Evolutionary conservation across 441 rosid species (phyloP).

Genomic region (Corymbia citriodora): DNA sequence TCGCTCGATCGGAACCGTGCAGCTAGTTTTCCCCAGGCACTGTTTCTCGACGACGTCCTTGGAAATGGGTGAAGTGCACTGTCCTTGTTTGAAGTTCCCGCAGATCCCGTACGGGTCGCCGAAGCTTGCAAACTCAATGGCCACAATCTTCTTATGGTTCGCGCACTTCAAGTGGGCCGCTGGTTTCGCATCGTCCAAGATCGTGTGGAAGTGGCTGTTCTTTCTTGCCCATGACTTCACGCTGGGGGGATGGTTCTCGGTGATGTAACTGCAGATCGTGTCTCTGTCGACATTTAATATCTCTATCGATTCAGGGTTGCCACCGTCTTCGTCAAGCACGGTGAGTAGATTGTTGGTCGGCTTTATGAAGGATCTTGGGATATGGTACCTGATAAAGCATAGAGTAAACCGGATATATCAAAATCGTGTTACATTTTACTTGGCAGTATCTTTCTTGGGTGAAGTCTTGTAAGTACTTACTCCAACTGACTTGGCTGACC

Average conservation of each 20-base stretch:
- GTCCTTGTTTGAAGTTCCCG: constrained; percentile 29
- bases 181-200: constrained; percentile 20
- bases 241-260: constrained; percentile 36
- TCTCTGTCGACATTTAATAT: constrained; percentile 41
- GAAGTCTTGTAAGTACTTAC: constrained; percentile 19
- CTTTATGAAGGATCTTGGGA: constrained; percentile 57
- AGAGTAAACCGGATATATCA: not conserved
- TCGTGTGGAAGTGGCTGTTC: constrained; percentile 1
- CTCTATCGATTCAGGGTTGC: constrained; percentile 30
- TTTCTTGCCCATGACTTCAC: constrained; percentile 39
- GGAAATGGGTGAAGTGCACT: constrained; percentile 33
- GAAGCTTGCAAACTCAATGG: constrained; percentile 54
- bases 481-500: constrained; percentile 63
- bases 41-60: constrained; percentile 38
- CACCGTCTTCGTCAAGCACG: constrained; percentile 49
- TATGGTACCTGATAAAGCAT: constrained; percentile 43
- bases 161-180: constrained; percentile 40
- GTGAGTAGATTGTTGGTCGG: constrained; percentile 42
- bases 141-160: constrained; percentile 19
- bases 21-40: constrained; percentile 56
- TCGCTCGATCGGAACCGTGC: constrained; percentile 41
- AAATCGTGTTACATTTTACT: not conserved
- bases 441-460: not conserved
- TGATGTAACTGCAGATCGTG: constrained; percentile 43
- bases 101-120: constrained; percentile 55